Evolutionary conservation across 768 basidiomycete species (phyloP).

Genomic region (Gloeopeniophorella convolvens): DNA sequence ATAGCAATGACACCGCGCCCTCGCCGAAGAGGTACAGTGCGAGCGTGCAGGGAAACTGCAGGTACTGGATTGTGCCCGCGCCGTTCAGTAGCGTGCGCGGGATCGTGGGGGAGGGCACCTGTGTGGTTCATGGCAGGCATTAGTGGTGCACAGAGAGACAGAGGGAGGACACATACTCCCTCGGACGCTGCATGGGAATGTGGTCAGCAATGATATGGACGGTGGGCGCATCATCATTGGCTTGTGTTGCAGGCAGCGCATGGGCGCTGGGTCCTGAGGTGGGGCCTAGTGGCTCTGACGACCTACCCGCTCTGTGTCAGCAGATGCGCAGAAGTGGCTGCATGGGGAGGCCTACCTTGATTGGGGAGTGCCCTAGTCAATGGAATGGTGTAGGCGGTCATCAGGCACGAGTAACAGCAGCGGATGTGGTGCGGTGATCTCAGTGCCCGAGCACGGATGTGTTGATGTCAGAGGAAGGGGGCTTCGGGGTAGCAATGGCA

Average conservation of each 20-base stretch:
- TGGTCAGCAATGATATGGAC: conserved; percentile 8
- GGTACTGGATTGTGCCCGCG: conserved; percentile 54
- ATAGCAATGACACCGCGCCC: no score
- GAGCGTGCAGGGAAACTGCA: conserved; percentile 36
- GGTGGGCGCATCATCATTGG: conserved; percentile 19
- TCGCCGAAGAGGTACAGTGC: conserved; percentile 33
- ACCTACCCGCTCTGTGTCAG: no score
- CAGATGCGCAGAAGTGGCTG: no score
- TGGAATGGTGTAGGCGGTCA: conserved; percentile 26
- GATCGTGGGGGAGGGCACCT: conserved; percentile 34
- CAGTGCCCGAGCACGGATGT: conserved; percentile 1
- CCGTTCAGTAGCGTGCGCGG: conserved; percentile 33
- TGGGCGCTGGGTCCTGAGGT: conserved; percentile 6
- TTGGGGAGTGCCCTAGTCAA: conserved; percentile 37
- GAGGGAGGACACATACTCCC: conserved; percentile 20
- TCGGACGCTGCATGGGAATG: conserved; percentile 18
- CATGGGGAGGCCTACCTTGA: conserved; percentile 34
- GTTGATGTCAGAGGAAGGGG: neutral
- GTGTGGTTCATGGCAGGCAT: neutral
- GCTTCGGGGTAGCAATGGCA: conserved; percentile 1
- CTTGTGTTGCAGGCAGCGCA: conserved; percentile 19
- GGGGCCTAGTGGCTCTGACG: no score
- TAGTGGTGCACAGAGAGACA: conserved; percentile 3
- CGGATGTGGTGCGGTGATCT: conserved; percentile 20
- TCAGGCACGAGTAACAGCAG: conserved; percentile 5